Evolutionary conservation across 192 early-diverging fungal genomes (phyloP), one percentile per base, ranked within the genome.

Genomic region (Gonapodya sp.): DNA sequence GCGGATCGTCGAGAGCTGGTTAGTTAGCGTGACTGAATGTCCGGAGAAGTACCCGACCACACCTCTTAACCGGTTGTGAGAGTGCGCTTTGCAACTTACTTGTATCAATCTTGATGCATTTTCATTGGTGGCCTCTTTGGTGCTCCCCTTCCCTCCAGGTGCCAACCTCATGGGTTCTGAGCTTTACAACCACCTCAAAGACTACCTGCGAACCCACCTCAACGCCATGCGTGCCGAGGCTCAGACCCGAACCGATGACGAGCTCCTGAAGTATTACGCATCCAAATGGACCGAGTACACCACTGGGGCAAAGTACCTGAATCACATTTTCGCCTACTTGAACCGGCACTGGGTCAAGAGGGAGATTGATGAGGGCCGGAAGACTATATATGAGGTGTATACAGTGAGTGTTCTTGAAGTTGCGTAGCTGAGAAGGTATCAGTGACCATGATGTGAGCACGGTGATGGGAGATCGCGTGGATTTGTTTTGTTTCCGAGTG

Each of bases 301-400:
- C 16, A 88, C 89, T n/a, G 94, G 95, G 1, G 90, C 94, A 31
- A 89, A 88, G 77, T 92, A 90, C 81, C 92, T 98, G 75, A 91
- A 98, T 85, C 94, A 98, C 83, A 88, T 97, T 74, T 98, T 98
- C 82, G 87, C 88, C 18, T 99, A 99, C 84, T 88, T 99, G 75
- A 99, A 99, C 86, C 92, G 96, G 36, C 94, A 96, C 85, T 99
- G 97, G 97, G 94, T 98, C 72, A 96, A 94, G 86, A 89, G 97
- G 82, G 95, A 97, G 87, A 93, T 96, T 78, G 96, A 97, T 36
- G 97, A 99, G 81, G 94, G 95, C 34, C 91, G 89, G 84, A 94
- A 93, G 87, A 91, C 88, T 72, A 92, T 96, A 33, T 94, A 93
- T 83, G 96, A 98, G 80, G 93, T 99, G 36, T 95, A 96, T 85